Evolutionary conservation across 371 early-diverging fungal genomes (phyloP), one percentile per base, ranked within the genome.

Genomic region (Catenaria anguillulae): DNA sequence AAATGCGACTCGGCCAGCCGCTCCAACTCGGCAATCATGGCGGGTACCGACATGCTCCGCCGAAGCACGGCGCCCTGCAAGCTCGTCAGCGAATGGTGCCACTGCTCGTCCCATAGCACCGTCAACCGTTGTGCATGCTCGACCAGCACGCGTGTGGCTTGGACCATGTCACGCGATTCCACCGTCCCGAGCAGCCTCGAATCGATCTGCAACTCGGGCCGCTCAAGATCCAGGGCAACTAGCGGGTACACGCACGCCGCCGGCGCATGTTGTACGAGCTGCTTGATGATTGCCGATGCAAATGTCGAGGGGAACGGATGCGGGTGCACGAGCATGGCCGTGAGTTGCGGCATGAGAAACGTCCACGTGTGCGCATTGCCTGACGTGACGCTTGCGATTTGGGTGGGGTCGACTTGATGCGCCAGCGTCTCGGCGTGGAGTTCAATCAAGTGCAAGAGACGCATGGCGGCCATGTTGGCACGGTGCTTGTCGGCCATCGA

Each of bases 91-190:
- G 75, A 77, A 62, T 85, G 78, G 29, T 80, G 65, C 87, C 89
- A 88, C n/a, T 72, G 67, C 64, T 91, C 92, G 64, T 90, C 90
- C 81, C 87, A 83, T 2, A 91, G 66, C 17, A 91, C 87, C 0
- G 92, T 86, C 3, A 88, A 73, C 45, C 81, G 73, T 36, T 84
- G 81, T 24, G 89, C 70, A 64, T 89, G 89, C 21, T 77, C 72
- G 24, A 86, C 75, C 68, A 86, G 71, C 21, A 68, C 68, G 43
- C 73, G 69, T 0, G 87, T 81, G 24, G 84, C 77, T 1, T 67
- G 64, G 60, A 87, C 79, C n/a, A 85, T 29, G 66, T 1, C 67
- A 65, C 4, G 70, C 74, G 2, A 71, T 69, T 5, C 68, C 65
- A 59, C 73, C 70, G 68, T 79, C 69, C 13, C 68, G 71, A 26